Evolutionary conservation across 2,329 filamentous ascomycete genomes (phyloP).

Genomic region (Scleromitrula shiraiana): DNA sequence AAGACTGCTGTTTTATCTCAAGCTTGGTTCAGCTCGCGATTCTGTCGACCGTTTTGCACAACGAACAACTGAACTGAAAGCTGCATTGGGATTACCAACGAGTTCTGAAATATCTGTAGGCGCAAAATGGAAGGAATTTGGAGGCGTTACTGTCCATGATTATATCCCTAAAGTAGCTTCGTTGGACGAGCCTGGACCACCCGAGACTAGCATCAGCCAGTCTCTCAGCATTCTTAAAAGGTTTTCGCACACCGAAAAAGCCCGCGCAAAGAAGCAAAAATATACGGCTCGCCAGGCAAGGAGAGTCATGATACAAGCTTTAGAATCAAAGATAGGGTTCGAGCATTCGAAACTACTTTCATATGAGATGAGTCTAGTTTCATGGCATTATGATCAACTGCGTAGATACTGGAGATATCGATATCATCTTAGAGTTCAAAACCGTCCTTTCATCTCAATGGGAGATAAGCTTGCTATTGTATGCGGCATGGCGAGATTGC

Average conservation of each 20-base stretch:
- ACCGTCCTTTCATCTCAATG: background rate
- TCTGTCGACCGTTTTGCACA: constrained; percentile 7
- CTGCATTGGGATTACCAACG: background rate
- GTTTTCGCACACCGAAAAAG: background rate
- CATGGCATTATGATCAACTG: background rate
- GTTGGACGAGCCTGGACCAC: background rate
- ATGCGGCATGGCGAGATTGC: background rate
- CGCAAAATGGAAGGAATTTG: background rate
- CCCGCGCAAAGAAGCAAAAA: background rate
- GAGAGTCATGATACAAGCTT: constrained; percentile 5
- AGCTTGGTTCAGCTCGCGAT: constrained; percentile 14
- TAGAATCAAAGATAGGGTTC: background rate
- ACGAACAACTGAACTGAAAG: background rate
- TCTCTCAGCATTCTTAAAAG: constrained; percentile 1
- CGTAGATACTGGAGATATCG: constrained; percentile 1
- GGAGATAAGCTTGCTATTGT: constrained; percentile 1
- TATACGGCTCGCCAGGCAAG: background rate
- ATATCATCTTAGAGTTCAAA: background rate
- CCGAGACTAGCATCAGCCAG: background rate
- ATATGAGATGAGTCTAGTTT: background rate
- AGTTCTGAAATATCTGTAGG: background rate
- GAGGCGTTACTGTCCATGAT: background rate
- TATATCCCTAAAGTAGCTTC: background rate
- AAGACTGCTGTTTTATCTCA: constrained; percentile 16
- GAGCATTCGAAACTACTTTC: background rate